Conservation (phyloP, 768 basidiomycete species). For the Kwoniella heveanensis region DNA sequence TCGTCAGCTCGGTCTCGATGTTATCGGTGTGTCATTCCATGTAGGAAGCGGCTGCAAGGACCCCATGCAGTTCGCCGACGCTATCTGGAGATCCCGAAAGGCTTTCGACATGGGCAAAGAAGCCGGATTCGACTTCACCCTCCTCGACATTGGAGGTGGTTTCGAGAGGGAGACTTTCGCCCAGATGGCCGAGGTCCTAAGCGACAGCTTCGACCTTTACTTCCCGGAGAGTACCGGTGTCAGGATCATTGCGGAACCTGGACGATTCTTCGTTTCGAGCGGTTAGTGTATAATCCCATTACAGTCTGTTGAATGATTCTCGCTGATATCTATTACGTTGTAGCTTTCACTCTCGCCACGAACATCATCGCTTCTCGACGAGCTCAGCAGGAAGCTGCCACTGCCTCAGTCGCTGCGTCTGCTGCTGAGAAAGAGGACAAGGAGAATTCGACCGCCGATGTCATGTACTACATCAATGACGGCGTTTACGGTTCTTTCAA, state of each 20-base stretch:
- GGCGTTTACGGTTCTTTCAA: conserved; percentile 81
- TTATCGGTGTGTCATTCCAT: conserved; percentile 95
- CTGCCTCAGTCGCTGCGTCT: conserved; percentile 57
- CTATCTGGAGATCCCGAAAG: conserved; percentile 74
- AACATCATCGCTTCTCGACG: conserved; percentile 86
- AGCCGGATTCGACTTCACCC: conserved; percentile 75
- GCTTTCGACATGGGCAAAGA: conserved; percentile 86
- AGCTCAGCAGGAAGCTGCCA: conserved; percentile 31
- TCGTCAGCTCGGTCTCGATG: conserved; percentile 73
- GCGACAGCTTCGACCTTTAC: conserved; percentile 69
- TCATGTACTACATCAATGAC: conserved; percentile 99
- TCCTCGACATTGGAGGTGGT: conserved; percentile 94
- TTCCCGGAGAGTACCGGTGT: conserved; percentile 70
- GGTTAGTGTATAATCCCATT: conserved; percentile 23
- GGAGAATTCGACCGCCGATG: conserved; percentile 58
- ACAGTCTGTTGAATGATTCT: too few species aligned
- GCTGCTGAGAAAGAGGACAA: conserved; percentile 52
- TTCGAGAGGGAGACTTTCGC: conserved; percentile 90
- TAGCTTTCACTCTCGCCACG: conserved; percentile 86
- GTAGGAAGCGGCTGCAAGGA: conserved; percentile 97
- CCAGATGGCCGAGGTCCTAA: conserved; percentile 71
- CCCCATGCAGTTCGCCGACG: conserved; percentile 83
- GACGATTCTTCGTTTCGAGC: conserved; percentile 82
- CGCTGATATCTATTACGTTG: conserved; percentile 1
- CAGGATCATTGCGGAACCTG: conserved; percentile 91